Evolutionary conservation across 257 asterid species (phyloP).

Genomic region (Scutellaria baicalensis): DNA sequence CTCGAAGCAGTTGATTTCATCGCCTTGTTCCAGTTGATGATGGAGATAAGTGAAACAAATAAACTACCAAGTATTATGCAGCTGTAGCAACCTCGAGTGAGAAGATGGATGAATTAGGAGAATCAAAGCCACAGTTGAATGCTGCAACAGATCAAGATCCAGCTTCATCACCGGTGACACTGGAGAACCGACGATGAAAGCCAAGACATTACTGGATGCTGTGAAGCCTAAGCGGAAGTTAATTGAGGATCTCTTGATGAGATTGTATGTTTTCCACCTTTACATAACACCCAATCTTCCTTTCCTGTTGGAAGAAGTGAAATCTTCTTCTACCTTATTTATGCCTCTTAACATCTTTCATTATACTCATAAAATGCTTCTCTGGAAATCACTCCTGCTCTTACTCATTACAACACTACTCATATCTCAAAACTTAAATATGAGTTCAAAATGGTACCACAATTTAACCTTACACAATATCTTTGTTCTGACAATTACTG

Average conservation of each 20-base stretch:
- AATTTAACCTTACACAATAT: no score
- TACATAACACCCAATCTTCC: not conserved
- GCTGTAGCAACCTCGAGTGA: constrained; percentile 27
- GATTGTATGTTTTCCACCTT: not conserved
- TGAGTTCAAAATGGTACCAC: no score
- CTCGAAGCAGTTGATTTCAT: no score
- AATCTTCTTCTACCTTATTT: no score
- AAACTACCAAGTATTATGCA: constrained; percentile 23
- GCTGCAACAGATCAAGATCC: constrained; percentile 21
- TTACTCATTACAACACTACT: no score
- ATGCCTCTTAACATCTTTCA: no score
- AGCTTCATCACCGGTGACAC: constrained; percentile 24
- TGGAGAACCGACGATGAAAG: constrained; percentile 16
- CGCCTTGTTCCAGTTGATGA: no score
- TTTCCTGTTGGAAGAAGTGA: not conserved
- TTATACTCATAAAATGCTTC: no score
- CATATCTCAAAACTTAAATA: no score
- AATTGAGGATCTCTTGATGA: constrained; percentile 12
- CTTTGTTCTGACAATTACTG: no score
- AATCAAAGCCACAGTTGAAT: constrained; percentile 13
- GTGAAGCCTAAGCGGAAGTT: constrained; percentile 77
- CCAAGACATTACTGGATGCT: constrained; percentile 67
- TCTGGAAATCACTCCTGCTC: no score
- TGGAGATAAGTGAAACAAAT: not conserved
- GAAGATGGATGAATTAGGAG: constrained; percentile 28